Percentiles rank a stretch among this genome's conserved stretches.
phyloP scores from a whole-genome alignment of 1,139 yeast genomes.

The Saccharomyces pastorianus region DNA sequence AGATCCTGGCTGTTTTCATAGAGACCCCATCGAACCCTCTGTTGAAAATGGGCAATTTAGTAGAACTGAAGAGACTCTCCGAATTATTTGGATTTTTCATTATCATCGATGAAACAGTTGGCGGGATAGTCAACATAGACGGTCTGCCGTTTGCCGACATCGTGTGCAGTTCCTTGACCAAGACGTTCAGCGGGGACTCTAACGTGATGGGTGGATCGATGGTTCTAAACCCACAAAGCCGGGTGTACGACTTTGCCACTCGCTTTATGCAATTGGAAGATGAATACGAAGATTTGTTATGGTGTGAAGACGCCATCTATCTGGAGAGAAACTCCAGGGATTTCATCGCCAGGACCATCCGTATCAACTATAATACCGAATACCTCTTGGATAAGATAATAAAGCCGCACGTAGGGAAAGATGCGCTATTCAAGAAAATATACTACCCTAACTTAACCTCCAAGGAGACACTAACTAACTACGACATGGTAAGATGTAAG shows the following conservation, averaged over 20 bases:
- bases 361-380: slow-evolving; percentile 61
- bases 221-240: slow-evolving; percentile 63
- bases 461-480: slow-evolving; percentile 46
- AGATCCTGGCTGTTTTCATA: slow-evolving; percentile 63
- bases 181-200: slow-evolving; percentile 89
- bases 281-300: slow-evolving; percentile 60
- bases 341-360: slow-evolving; percentile 58
- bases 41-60: slow-evolving; percentile 72
- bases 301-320: slow-evolving; percentile 93
- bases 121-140: slow-evolving; percentile 78
- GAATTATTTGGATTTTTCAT: slow-evolving; percentile 65
- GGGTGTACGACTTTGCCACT: slow-evolving; percentile 46
- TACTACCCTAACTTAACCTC: slow-evolving; percentile 59
- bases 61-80: slow-evolving; percentile 54
- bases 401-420: slow-evolving; percentile 34
- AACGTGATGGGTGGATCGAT: slow-evolving; percentile 95
- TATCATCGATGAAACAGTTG: slow-evolving; percentile 89
- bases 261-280: slow-evolving; percentile 39
- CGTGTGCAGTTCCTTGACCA: slow-evolving; percentile 83
- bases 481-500: slow-evolving; percentile 57
- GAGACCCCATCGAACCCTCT: slow-evolving; percentile 94
- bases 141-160: slow-evolving; percentile 78
- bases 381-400: slow-evolving; percentile 41
- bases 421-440: slow-evolving; percentile 45
- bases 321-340: slow-evolving; percentile 91